Conservation (phyloP, 2,329 filamentous ascomycete genomes). For the Apiospora marii region DNA sequence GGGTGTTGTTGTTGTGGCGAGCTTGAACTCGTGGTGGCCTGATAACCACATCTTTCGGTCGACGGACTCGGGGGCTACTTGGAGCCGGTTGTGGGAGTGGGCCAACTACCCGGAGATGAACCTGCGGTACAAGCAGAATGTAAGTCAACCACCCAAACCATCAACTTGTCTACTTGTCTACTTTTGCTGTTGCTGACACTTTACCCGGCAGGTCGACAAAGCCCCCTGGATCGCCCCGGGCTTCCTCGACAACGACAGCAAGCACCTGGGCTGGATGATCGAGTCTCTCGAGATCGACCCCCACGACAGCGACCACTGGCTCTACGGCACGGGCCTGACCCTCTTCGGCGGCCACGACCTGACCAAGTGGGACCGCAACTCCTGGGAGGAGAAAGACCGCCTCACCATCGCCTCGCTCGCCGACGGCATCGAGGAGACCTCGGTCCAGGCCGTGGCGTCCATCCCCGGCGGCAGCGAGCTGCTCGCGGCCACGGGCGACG, state of each 20-base stretch:
- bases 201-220: slow-evolving; percentile 44
- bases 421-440: slow-evolving; percentile 62
- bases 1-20: slow-evolving; percentile 64
- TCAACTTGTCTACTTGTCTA: background rate
- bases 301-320: slow-evolving; percentile 65
- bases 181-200: slow-evolving; percentile 19
- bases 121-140: slow-evolving; percentile 52
- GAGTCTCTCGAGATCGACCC: slow-evolving; percentile 66
- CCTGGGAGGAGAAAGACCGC: slow-evolving; percentile 42
- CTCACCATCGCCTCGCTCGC: slow-evolving; percentile 59
- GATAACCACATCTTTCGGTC: slow-evolving; percentile 65
- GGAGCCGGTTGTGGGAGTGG: slow-evolving; percentile 63
- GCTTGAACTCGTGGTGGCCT: slow-evolving; percentile 66
- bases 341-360: slow-evolving; percentile 62
- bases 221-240: slow-evolving; percentile 62
- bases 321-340: slow-evolving; percentile 67
- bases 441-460: slow-evolving; percentile 57
- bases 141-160: background rate
- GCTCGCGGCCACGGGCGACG: slow-evolving; percentile 59
- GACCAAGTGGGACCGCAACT: slow-evolving; percentile 59
- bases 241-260: slow-evolving; percentile 55
- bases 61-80: slow-evolving; percentile 61
- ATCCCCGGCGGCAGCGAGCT: slow-evolving; percentile 59
- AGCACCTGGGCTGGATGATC: slow-evolving; percentile 68
- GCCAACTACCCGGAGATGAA: slow-evolving; percentile 53